Conservation (phyloP, 2,329 filamentous ascomycete genomes). For the Monosporascus sp. region DNA sequence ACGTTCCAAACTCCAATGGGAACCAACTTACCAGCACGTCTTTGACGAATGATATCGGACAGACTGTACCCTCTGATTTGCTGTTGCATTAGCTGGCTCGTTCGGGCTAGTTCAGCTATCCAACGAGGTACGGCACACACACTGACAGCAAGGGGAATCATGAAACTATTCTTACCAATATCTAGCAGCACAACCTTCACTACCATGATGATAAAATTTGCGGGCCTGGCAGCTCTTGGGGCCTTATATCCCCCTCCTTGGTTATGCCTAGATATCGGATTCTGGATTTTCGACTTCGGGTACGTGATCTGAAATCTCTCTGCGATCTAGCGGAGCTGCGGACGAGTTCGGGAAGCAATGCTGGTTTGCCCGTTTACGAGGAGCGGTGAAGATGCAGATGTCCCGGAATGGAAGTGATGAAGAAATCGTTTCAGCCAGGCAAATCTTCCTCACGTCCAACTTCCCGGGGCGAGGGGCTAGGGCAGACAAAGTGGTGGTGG, state of each 20-base stretch:
- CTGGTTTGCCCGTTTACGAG: conserved; percentile 12
- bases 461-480: conserved; percentile 5
- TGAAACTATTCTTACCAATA: conserved; percentile 44
- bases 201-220: conserved; percentile 16
- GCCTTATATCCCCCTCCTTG: too few relatives aligned
- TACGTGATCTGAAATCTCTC: conserved; percentile 3
- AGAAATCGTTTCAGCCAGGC: background rate
- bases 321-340: conserved; percentile 3
- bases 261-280: background rate
- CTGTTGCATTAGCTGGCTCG: conserved; percentile 35
- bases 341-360: conserved; percentile 12
- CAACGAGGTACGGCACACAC: conserved; percentile 14
- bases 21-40: conserved; percentile 65
- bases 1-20: conserved; percentile 3
- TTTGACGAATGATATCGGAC: conserved; percentile 79
- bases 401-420: background rate
- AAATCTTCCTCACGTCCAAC: conserved; percentile 1
- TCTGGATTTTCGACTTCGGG: conserved; percentile 8
- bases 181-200: conserved; percentile 49
- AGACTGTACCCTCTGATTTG: conserved; percentile 69
- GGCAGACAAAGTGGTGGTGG: conserved; percentile 9
- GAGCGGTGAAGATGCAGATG: conserved; percentile 18
- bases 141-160: conserved; percentile 13
- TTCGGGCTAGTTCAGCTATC: conserved; percentile 27
- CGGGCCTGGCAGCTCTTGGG: too few relatives aligned